A percentile compares a stretch with the other conserved stretches of the same genome.
Conservation (phyloP, 768 basidiomycete species). For the Brasilioporus rufonigricans region DNA sequence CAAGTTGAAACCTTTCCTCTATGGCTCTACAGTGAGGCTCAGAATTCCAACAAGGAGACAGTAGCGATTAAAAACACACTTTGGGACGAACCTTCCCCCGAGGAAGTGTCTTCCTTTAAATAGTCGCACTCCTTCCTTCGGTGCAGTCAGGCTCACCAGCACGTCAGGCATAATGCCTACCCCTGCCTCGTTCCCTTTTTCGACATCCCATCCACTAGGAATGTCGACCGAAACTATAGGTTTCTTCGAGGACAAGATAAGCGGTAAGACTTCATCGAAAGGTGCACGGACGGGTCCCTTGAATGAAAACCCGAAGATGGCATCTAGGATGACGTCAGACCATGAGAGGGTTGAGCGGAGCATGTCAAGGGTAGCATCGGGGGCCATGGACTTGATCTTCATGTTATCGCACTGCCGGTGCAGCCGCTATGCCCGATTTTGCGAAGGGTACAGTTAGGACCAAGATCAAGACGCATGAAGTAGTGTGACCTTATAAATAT, state of each 20-base stretch:
- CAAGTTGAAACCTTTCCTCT: slow-evolving; percentile 71
- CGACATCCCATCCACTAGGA: slow-evolving; percentile 96
- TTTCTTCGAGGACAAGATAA: slow-evolving; percentile 58
- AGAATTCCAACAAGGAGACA: background rate
- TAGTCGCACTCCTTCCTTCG: slow-evolving; percentile 78
- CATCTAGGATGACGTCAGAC: slow-evolving; percentile 87
- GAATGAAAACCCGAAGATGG: slow-evolving; percentile 99
- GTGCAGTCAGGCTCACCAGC: slow-evolving; percentile 89
- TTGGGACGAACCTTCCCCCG: slow-evolving; percentile 90
- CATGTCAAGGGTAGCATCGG: slow-evolving; percentile 43
- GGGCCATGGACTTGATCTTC: slow-evolving; percentile 69
- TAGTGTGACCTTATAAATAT: slow-evolving; percentile 73
- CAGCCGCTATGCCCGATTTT: slow-evolving; percentile 52
- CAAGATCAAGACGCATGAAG: background rate
- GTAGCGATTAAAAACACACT: slow-evolving; percentile 45
- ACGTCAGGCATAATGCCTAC: slow-evolving; percentile 70
- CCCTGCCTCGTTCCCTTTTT: slow-evolving; percentile 59
- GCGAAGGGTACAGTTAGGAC: background rate
- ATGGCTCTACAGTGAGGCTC: slow-evolving; percentile 47
- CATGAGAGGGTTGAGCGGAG: slow-evolving; percentile 51
- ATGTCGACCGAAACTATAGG: slow-evolving; percentile 96
- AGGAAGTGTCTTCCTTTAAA: slow-evolving; percentile 89
- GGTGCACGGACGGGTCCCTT: slow-evolving; percentile 85
- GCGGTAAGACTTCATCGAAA: slow-evolving; percentile 72
- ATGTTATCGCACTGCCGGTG: slow-evolving; percentile 88